Percentiles rank a stretch among this genome's conserved stretches.
phyloP scores from a whole-genome alignment of 2,329 filamentous ascomycete species.

The Onygenales sp. region DNA sequence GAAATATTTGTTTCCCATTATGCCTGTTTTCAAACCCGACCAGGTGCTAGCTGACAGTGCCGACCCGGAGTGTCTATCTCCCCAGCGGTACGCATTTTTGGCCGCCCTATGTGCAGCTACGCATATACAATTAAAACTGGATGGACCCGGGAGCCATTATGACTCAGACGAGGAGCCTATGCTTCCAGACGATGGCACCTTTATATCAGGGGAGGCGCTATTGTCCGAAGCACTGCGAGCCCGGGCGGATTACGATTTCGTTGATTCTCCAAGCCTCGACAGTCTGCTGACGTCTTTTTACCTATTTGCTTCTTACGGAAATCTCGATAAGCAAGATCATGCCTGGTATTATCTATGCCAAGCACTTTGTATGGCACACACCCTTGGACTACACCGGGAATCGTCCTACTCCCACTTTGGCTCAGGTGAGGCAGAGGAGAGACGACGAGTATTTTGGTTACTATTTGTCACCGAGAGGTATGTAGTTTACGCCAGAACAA shows the following conservation, averaged over 20 bases:
- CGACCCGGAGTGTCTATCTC: constrained; percentile 45
- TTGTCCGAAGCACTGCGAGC: constrained; percentile 52
- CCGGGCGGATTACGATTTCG: constrained; percentile 30
- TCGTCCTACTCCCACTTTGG: constrained; percentile 39
- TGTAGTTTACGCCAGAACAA: constrained; percentile 10
- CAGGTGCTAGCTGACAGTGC: constrained; percentile 26
- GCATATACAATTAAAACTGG: constrained; percentile 35
- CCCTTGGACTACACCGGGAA: constrained; percentile 35
- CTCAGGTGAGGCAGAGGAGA: constrained; percentile 50
- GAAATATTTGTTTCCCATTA: constrained; percentile 35
- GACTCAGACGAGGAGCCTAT: constrained; percentile 25
- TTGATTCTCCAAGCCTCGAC: constrained; percentile 32
- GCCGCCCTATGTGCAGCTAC: constrained; percentile 34
- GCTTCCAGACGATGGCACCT: constrained; percentile 45
- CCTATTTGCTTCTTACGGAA: constrained; percentile 62
- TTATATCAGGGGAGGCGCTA: constrained; percentile 56
- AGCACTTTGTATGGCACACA: constrained; percentile 55
- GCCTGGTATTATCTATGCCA: constrained; percentile 75
- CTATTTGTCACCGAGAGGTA: constrained; percentile 63
- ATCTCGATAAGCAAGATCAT: constrained; percentile 61
- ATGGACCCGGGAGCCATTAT: constrained; percentile 19
- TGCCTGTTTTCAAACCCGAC: constrained; percentile 31
- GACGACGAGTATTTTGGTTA: constrained; percentile 63
- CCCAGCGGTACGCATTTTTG: constrained; percentile 32
- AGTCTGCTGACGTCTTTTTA: constrained; percentile 64